phyloP scores from a whole-genome alignment of 1,139 yeast genomes.

The Scheffersomyces lignicola region DNA sequence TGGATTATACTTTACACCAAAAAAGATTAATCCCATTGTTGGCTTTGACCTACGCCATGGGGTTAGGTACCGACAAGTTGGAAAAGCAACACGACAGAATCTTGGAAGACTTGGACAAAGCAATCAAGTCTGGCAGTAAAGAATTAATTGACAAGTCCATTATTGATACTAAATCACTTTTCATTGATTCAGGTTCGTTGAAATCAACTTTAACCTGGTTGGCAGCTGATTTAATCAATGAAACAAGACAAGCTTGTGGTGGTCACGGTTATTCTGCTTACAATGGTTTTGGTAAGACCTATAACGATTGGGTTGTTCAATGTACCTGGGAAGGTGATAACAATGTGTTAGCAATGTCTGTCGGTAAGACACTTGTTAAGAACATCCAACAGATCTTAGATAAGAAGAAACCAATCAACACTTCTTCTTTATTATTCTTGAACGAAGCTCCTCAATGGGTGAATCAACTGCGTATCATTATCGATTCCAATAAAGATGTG shows the following conservation, averaged over 20 bases:
- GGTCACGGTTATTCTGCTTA: conserved; percentile 53
- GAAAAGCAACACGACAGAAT: conserved; percentile 31
- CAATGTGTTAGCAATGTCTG: conserved; percentile 47
- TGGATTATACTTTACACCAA: conserved; percentile 51
- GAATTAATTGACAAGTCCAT: conserved; percentile 37
- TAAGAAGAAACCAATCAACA: conserved; percentile 31
- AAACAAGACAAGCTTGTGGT: conserved; percentile 53
- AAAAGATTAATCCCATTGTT: conserved; percentile 45
- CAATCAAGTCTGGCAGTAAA: conserved; percentile 37
- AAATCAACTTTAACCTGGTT: conserved; percentile 52
- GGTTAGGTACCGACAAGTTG: conserved; percentile 41
- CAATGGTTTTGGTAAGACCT: conserved; percentile 49
- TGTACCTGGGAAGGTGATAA: conserved; percentile 59
- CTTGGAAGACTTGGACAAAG: conserved; percentile 33
- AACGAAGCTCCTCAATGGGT: conserved; percentile 12
- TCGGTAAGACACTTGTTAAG: conserved; percentile 48
- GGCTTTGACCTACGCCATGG: conserved; percentile 43
- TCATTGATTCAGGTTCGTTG: conserved; percentile 49
- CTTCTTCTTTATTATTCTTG: conserved; percentile 37
- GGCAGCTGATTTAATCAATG: conserved; percentile 46
- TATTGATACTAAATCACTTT: conserved; percentile 43
- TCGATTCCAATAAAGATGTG: neutral
- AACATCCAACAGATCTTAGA: conserved; percentile 31
- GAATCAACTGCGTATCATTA: neutral
- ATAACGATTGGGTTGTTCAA: conserved; percentile 51